phyloP scores from a whole-genome alignment of 164 flowering plant species.

The Magnolia changhungtana region DNA sequence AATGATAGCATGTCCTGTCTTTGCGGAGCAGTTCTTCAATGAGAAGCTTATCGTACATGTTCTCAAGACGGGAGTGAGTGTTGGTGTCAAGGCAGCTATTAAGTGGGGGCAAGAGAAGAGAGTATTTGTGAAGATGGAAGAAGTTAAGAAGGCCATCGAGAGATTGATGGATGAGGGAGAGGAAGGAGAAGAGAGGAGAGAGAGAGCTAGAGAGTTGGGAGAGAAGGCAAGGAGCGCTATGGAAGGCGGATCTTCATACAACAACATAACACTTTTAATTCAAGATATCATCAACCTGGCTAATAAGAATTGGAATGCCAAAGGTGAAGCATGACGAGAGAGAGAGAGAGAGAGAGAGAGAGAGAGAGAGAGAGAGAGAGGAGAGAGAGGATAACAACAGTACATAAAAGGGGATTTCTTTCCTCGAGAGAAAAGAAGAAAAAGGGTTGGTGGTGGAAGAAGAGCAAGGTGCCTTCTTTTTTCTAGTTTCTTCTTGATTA shows the following conservation, averaged over 20 bases:
- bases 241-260: conserved; percentile 53
- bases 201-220: conserved; percentile 34
- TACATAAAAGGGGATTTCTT: too few relatives aligned
- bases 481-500: too few relatives aligned
- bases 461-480: too few relatives aligned
- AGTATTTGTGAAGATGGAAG: conserved; percentile 8
- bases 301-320: too few relatives aligned
- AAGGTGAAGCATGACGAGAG: too few relatives aligned
- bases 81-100: conserved; percentile 35
- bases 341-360: too few relatives aligned
- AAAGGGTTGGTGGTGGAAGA: too few relatives aligned
- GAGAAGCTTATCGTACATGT: conserved; percentile 49
- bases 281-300: conserved; percentile 24
- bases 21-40: conserved; percentile 54
- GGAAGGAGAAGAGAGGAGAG: conserved; percentile 34
- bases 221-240: conserved; percentile 31
- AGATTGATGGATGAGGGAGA: conserved; percentile 34
- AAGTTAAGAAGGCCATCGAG: conserved; percentile 31
- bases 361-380: too few relatives aligned
- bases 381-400: too few relatives aligned
- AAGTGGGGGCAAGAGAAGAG: conserved; percentile 42
- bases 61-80: conserved; percentile 33
- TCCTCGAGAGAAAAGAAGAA: too few relatives aligned
- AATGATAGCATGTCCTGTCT: conserved; percentile 60
- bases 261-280: conserved; percentile 33